Base-by-base conservation (phyloP, 1,139 yeast species). In the Suhomyces panamericanus region DNA sequence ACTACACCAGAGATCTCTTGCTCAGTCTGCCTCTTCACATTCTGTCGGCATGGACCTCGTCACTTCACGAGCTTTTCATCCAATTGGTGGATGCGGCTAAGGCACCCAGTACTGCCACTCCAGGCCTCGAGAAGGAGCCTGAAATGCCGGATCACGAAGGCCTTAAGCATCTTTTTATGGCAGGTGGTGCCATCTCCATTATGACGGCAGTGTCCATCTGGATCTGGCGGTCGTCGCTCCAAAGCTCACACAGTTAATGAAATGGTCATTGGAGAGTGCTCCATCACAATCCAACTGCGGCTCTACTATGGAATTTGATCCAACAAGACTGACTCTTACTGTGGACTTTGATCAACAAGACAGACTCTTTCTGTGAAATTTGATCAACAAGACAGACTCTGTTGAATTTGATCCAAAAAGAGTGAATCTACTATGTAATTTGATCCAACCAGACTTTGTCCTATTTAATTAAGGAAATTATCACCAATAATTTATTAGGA, bases 61-160 rank as follows among this genome's bases (percentile, higher is more conserved):
- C 96, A 0, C 65, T 91, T 38, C 84, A 84, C 51, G 98, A 95
- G 56, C 70, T 93, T 32, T 87, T 91, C 62, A 85, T 87, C 17
- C 96, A 88, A 57, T 66, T 93, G 32, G 96, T 91, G 0, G 96
- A 89, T 56, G 95, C 96, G 0, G 96, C 98, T 0, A 80, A 85
- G 49, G 69, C 69, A 33, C 98, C 99, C 0, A 79, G 82, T 37
- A 64, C 76, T 11, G 87, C 89, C 4, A 91, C 98, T 0, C 95
- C 97, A 0, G 87, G 88, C 0, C 69, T 87, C 26, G 91, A 85
- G 39, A 83, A 82, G 2, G 93, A 85, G 40, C 81, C 81, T 0
- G 81, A 82, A 29, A 64, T 71, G 2, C 70, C 71, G 1, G 59
- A 72, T 53, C 58, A 65, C 59, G 71, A 73, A 54, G 61, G 82